Percentiles rank a stretch among this genome's conserved stretches.
phyloP scores from a whole-genome alignment of 2,329 filamentous ascomycete genomes.

The Colletotrichum cuscutae region DNA sequence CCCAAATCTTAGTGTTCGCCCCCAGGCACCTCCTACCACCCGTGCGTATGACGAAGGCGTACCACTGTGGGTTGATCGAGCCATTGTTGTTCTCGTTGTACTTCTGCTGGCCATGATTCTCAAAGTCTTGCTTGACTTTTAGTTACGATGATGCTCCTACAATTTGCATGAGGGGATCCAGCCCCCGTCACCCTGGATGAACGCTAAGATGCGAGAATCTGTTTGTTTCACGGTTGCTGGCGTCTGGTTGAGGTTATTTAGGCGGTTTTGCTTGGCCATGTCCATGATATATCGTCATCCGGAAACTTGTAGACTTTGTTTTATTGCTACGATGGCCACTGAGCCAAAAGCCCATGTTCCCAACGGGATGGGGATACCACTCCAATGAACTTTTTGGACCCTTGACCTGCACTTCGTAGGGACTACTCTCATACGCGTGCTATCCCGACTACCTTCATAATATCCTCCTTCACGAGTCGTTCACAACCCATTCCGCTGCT shows the following conservation, averaged over 20 bases:
- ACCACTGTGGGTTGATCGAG: slow-evolving; percentile 81
- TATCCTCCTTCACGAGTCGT: background rate
- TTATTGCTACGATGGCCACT: background rate
- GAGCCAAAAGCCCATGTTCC: background rate
- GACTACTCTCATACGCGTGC: background rate
- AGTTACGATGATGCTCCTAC: slow-evolving; percentile 11
- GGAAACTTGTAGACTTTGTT: background rate
- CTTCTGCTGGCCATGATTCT: slow-evolving; percentile 77
- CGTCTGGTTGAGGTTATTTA: background rate
- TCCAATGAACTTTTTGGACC: background rate
- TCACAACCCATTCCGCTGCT: slow-evolving; percentile 36
- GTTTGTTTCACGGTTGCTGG: background rate
- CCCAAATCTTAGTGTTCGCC: slow-evolving; percentile 18
- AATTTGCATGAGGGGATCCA: background rate
- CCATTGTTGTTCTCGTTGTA: slow-evolving; percentile 78
- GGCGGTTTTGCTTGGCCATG: background rate
- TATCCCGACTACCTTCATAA: background rate
- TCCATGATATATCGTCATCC: background rate
- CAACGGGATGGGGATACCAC: background rate
- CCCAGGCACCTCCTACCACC: slow-evolving; percentile 16
- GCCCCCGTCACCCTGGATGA: background rate
- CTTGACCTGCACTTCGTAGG: background rate
- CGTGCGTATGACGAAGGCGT: slow-evolving; percentile 57
- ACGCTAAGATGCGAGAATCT: background rate
- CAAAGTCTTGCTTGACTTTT: slow-evolving; percentile 57